Conservation (phyloP, 2,329 filamentous ascomycete genomes). For the Talaromyces sp. region DNA sequence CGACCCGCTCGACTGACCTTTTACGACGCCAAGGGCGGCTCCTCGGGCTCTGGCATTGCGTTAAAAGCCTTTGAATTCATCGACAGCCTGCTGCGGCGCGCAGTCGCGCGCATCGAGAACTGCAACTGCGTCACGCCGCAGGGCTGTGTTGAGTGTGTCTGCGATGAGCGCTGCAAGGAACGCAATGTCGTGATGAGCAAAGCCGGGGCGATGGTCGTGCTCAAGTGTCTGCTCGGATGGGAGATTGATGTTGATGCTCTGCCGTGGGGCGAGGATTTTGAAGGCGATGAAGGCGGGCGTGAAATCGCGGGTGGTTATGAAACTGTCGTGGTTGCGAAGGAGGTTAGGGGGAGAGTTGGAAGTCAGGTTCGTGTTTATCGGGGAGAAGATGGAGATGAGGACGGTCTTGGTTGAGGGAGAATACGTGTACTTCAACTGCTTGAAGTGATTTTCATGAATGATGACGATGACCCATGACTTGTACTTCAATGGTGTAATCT, state of each 20-base stretch:
- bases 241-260: constrained; percentile 75
- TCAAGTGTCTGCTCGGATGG: constrained; percentile 68
- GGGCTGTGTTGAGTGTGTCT: constrained; percentile 88
- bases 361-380: background rate
- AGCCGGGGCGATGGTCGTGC: constrained; percentile 73
- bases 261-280: constrained; percentile 78
- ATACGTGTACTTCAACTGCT: too few relatives aligned
- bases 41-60: constrained; percentile 76
- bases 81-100: constrained; percentile 70
- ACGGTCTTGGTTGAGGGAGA: background rate
- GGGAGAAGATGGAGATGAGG: background rate
- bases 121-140: constrained; percentile 64
- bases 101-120: constrained; percentile 66
- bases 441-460: too few relatives aligned
- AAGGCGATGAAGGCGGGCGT: constrained; percentile 56
- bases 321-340: constrained; percentile 70
- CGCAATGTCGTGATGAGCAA: constrained; percentile 92
- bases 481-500: background rate
- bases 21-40: constrained; percentile 89
- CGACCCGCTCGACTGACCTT: constrained; percentile 85
- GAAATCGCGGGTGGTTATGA: constrained; percentile 67
- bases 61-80: constrained; percentile 93
- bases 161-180: constrained; percentile 76
- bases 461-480: background rate
- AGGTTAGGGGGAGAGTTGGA: constrained; percentile 47